Conservation (phyloP, 2,329 filamentous ascomycete species). For the Cladosporium austrohemisphaericum region DNA sequence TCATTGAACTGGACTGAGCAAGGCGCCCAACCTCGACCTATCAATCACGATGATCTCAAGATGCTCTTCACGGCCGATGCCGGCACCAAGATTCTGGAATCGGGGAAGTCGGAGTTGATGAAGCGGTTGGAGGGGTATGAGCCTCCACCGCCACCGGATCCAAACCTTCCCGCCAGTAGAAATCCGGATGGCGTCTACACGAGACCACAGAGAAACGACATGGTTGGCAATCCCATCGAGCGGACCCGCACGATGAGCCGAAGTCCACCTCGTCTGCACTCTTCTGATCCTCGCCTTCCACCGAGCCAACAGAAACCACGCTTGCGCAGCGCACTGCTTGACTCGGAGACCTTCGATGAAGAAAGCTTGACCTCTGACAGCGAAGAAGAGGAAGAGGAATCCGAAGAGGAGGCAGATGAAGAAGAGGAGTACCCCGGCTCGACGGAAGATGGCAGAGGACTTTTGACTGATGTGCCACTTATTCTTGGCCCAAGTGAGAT, state of each 20-base stretch:
- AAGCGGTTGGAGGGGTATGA: slow-evolving; percentile 48
- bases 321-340: slow-evolving; percentile 5
- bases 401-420: slow-evolving; percentile 66
- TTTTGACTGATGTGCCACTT: slow-evolving; percentile 89
- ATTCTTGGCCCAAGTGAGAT: slow-evolving; percentile 94
- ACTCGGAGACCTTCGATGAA: slow-evolving; percentile 8
- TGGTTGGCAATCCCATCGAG: slow-evolving; percentile 17
- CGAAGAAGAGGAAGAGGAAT: slow-evolving; percentile 55
- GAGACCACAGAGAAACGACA: slow-evolving; percentile 8
- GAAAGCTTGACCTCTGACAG: slow-evolving; percentile 13
- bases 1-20: slow-evolving; percentile 20
- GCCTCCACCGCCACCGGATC: slow-evolving; percentile 23
- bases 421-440: slow-evolving; percentile 66
- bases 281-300: slow-evolving; percentile 14
- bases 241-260: slow-evolving; percentile 22
- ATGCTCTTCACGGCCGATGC: slow-evolving; percentile 48
- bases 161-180: slow-evolving; percentile 18
- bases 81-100: slow-evolving; percentile 47
- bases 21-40: slow-evolving; percentile 17
- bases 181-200: slow-evolving; percentile 19
- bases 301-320: slow-evolving; percentile 8
- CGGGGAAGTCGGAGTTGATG: slow-evolving; percentile 50
- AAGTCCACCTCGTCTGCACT: slow-evolving; percentile 17
- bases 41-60: slow-evolving; percentile 42
- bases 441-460: slow-evolving; percentile 68